Evolutionary conservation across 2,329 filamentous ascomycete genomes (phyloP).

Genomic region (Monosporascus sp.): DNA sequence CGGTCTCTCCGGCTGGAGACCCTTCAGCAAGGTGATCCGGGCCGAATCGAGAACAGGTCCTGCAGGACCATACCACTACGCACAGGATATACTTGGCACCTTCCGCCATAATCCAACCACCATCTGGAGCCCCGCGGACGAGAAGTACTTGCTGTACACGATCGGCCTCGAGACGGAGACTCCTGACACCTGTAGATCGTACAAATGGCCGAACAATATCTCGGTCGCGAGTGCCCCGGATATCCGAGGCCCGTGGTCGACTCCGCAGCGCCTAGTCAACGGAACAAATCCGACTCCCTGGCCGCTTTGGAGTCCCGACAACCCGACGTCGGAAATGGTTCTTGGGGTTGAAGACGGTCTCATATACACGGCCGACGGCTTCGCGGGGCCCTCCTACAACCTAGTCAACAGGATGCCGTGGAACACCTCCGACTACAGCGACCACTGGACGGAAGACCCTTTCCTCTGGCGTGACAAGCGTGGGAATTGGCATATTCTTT

Average conservation of each 20-base stretch:
- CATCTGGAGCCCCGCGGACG: constrained; percentile 38
- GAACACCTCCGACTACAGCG: constrained; percentile 20
- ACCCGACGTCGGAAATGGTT: constrained; percentile 23
- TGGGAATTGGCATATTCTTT: constrained; percentile 24
- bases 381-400: constrained; percentile 23
- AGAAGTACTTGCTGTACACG: constrained; percentile 37
- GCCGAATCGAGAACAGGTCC: constrained; percentile 40
- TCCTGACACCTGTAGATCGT: constrained; percentile 17
- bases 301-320: constrained; percentile 26
- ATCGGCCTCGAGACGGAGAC: constrained; percentile 33
- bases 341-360: constrained; percentile 31
- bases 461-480: constrained; percentile 25
- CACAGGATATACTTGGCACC: constrained; percentile 32
- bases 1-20: constrained; percentile 41
- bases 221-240: constrained; percentile 26
- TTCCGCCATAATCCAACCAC: constrained; percentile 43
- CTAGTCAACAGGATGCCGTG: constrained; percentile 15
- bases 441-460: constrained; percentile 21
- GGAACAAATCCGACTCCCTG: constrained; percentile 38
- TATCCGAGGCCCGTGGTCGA: constrained; percentile 12
- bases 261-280: constrained; percentile 12
- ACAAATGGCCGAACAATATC: constrained; percentile 24
- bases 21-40: constrained; percentile 38
- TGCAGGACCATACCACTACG: constrained; percentile 38
- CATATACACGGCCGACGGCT: constrained; percentile 27